Percentiles rank a stretch among this genome's conserved stretches.
Conservation (phyloP, 495 filamentous ascomycete species). For the Trichoderma gamsii region DNA sequence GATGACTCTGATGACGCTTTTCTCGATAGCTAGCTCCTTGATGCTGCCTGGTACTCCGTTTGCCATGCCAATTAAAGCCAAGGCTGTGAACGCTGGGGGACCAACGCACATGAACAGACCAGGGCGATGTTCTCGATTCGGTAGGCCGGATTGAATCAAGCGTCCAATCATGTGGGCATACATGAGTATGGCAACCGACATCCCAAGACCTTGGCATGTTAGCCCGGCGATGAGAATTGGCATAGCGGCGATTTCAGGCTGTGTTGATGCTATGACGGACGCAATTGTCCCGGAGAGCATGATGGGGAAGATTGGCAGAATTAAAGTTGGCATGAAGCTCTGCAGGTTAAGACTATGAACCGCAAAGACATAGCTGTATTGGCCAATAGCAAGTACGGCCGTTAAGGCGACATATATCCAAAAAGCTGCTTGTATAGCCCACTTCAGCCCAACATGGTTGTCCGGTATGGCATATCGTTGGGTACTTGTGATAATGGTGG, state of each 20-base stretch:
- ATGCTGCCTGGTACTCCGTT: constrained; percentile 28
- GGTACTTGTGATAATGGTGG: constrained; percentile 55
- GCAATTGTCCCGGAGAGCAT: constrained; percentile 50
- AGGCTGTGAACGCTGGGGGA: constrained; percentile 61
- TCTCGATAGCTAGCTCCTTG: not conserved
- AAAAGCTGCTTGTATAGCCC: constrained; percentile 40
- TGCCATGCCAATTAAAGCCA: constrained; percentile 50
- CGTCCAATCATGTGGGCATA: constrained; percentile 53
- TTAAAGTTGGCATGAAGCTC: constrained; percentile 49
- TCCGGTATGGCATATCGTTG: constrained; percentile 52
- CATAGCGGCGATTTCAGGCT: constrained; percentile 35
- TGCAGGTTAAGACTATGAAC: constrained; percentile 32
- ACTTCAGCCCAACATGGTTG: constrained; percentile 33
- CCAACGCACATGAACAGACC: constrained; percentile 71
- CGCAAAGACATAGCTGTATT: constrained; percentile 50
- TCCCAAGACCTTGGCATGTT: constrained; percentile 47
- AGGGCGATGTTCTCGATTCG: constrained; percentile 36
- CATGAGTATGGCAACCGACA: constrained; percentile 44
- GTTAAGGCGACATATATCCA: constrained; percentile 47
- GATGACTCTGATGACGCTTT: constrained; percentile 34
- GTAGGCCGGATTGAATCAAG: constrained; percentile 56
- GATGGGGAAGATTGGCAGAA: constrained; percentile 50
- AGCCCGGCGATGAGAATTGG: constrained; percentile 46
- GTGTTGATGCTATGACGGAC: constrained; percentile 32
- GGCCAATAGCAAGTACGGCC: constrained; percentile 38